Evolutionary conservation across 2,329 filamentous ascomycete genomes (phyloP), one percentile per base, ranked within the genome.

Genomic region (Trichoderma breve): DNA sequence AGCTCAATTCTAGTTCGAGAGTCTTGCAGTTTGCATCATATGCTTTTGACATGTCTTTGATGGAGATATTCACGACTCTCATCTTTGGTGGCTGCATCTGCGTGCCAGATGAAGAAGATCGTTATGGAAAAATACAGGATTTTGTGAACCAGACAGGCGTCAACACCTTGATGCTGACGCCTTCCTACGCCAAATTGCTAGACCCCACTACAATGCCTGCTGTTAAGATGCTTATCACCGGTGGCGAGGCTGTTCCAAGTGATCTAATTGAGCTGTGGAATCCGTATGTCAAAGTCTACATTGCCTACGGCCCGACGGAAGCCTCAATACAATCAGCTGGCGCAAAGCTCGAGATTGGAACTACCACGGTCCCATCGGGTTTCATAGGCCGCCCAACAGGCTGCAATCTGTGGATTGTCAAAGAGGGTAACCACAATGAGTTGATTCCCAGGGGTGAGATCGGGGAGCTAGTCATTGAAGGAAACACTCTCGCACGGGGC

Each of bases 1-100:
- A 61, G 21, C 43, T 61, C n/a, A 18, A 0, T 73, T 73, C 9
- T 18, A 6, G 73, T 66, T 18, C 75, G 73, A n/a, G 58, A 2
- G 73, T 77, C 4, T 64, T 78, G 1, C 77, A 78, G 15, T 78
- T 78, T 32, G 64, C 73, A 0, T 77, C 77, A 0, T 78, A 76
- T 24, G 76, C 75, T 0, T 78, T 78, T 30, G 77, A 78, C 8
- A 71, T 76, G 1, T 63, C 71, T 0, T 73, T 78, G 36, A 75
- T 57, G 32, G 77, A 78, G 58, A 78, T 65, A 0, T 71, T 72
- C 7, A 53, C 61, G 3, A 72, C 70, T 2, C 65, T 78, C 0
- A 73, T 67, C 0, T 62, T 3, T 0, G 77, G 77, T 9, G 75
- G 75, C 4, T 77, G 76, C 24, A 61, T 78, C 26, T 78, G 77